These are phyloP conservation scores for Cutaneotrichosporon sp. DNA, from an alignment of 1,284 basidiomycete genomes.

Conservation along the genomic window DNA sequence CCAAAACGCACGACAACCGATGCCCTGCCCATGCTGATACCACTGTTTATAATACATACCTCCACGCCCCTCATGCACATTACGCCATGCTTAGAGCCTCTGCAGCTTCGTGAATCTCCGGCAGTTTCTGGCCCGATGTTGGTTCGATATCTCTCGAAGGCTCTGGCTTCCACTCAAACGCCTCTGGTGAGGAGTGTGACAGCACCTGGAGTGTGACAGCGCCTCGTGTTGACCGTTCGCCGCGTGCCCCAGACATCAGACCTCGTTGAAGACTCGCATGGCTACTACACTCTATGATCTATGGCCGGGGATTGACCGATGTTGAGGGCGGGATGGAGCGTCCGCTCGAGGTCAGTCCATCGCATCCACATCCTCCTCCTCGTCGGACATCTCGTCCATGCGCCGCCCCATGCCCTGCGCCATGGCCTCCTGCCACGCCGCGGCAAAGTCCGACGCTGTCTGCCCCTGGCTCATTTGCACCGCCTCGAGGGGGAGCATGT, in stretches of 20 bases:
- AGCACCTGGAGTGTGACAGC: too few relatives aligned
- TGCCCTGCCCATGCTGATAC: background rate
- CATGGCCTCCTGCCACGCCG: constrained; percentile 44
- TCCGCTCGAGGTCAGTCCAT: background rate
- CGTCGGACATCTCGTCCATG: constrained; percentile 8
- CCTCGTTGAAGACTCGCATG: too few relatives aligned
- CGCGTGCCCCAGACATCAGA: too few relatives aligned
- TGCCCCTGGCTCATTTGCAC: constrained; percentile 73
- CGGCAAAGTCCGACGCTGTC: constrained; percentile 68
- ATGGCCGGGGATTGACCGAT: background rate
- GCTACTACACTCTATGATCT: too few relatives aligned
- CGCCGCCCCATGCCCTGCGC: constrained; percentile 12
- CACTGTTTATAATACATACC: background rate
- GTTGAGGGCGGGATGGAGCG: too few relatives aligned
- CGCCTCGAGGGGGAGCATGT: constrained; percentile 90
- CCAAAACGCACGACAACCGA: background rate
- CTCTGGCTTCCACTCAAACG: too few relatives aligned
- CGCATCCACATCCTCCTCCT: background rate
- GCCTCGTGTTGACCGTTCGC: too few relatives aligned
- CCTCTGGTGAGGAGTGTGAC: too few relatives aligned
- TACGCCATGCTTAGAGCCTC: too few relatives aligned
- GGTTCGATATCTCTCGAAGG: too few relatives aligned
- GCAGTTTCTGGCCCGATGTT: too few relatives aligned
- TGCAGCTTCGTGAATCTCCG: too few relatives aligned
- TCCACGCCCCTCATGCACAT: background rate